These are phyloP conservation scores for Schizopora paradoxa DNA, from an alignment of 1,284 basidiomycete genomes.

Conservation along the genomic window DNA sequence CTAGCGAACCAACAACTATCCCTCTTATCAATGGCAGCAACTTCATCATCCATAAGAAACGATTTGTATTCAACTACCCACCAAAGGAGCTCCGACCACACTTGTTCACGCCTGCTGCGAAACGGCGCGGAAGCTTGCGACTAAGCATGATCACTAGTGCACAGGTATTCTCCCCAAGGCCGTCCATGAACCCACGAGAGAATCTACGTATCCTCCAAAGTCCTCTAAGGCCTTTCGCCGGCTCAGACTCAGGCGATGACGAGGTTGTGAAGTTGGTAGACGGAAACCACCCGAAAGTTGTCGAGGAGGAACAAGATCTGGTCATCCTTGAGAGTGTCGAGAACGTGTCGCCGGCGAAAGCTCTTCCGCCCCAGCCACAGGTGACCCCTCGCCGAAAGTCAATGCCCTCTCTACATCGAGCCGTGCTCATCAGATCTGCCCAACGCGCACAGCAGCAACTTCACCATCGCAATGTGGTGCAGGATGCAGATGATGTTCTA, in stretches of 20 bases:
- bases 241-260: conserved; percentile 31
- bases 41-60: conserved; percentile 60
- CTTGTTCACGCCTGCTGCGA: conserved; percentile 42
- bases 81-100: conserved; percentile 62
- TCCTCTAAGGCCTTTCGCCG: conserved; percentile 40
- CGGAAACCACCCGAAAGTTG: conserved; percentile 58
- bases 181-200: conserved; percentile 50
- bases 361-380: conserved; percentile 17
- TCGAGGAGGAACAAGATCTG: conserved; percentile 64
- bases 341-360: conserved; percentile 1
- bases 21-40: conserved; percentile 60
- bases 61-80: conserved; percentile 65
- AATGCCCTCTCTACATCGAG: conserved; percentile 52
- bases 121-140: conserved; percentile 44
- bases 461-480: conserved; percentile 21
- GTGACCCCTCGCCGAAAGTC: conserved; percentile 41
- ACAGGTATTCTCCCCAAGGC: conserved; percentile 63
- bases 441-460: conserved; percentile 39
- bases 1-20: conserved; percentile 35
- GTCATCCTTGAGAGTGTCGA: conserved; percentile 64
- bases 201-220: conserved; percentile 58
- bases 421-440: conserved; percentile 63
- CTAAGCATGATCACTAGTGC: conserved; percentile 71
- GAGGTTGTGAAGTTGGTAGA: conserved; percentile 46
- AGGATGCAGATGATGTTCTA: conserved; percentile 25